phyloP scores from a whole-genome alignment of 2,329 filamentous ascomycete species.

The Aureobasidium sp. region DNA sequence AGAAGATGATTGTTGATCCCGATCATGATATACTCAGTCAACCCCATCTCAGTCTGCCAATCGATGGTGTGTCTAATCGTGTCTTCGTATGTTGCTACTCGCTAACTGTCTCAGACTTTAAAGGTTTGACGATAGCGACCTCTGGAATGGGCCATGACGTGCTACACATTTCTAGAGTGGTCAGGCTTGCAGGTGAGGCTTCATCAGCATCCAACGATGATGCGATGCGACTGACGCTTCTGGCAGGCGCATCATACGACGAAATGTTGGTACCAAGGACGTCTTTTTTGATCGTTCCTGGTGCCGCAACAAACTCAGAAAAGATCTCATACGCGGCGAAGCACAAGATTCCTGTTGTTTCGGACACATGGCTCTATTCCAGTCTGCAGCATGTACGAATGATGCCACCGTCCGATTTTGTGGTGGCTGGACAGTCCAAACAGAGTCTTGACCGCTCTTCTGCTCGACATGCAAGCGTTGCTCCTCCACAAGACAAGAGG shows the following conservation, averaged over 20 bases:
- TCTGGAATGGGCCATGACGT: conserved; percentile 84
- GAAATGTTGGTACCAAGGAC: conserved; percentile 65
- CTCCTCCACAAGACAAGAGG: not conserved
- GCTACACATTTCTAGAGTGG: conserved; percentile 71
- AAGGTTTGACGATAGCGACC: conserved; percentile 65
- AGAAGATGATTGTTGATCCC: conserved; percentile 64
- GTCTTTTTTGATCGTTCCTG: conserved; percentile 66
- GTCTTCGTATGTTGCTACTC: not conserved
- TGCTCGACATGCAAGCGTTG: not conserved
- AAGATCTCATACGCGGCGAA: conserved; percentile 72
- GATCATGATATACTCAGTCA: conserved; percentile 64
- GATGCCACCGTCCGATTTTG: not conserved
- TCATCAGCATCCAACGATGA: not conserved
- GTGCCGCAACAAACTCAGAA: conserved; percentile 50
- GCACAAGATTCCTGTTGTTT: conserved; percentile 75
- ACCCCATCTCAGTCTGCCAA: conserved; percentile 50
- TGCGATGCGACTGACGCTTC: not conserved
- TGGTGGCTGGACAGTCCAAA: not conserved
- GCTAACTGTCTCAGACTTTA: conserved; percentile 47
- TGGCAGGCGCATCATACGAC: conserved; percentile 65
- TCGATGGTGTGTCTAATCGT: not conserved
- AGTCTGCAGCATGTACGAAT: not conserved
- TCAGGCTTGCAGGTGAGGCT: conserved; percentile 59
- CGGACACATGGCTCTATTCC: conserved; percentile 67
- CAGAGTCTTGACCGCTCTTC: not conserved